Evolutionary conservation across 371 early-diverging fungal species (phyloP), one percentile per base, ranked within the genome.

Genomic region (Enteropsectra breve): DNA sequence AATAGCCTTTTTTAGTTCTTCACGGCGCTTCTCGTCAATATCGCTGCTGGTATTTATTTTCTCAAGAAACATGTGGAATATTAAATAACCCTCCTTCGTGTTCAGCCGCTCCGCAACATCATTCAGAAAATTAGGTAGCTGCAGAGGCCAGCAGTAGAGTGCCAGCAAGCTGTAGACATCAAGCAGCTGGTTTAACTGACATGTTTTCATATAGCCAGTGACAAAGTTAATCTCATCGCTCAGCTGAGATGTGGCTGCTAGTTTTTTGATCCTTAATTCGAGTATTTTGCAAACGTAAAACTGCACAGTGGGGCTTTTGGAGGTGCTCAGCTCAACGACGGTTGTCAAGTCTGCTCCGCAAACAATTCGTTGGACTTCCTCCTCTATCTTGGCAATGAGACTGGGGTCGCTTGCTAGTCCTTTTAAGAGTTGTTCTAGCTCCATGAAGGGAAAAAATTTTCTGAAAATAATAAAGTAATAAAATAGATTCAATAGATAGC

Each of bases 21-120:
- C 52, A 34, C 75, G 64, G 59, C 80, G 65, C 64, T 80, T 73
- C 29, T 77, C 74, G 33, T 70, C 73, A 6, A 80, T 77, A 28
- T 77, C 74, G 34, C 61, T 60, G 28, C 67, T 72, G 57, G 69
- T 46, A 48, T 68, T 73, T 24, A 72, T 43, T 52, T 69, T 61
- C 26, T 69, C 59, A 18, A 79, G 60, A 63, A 79, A 64, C 28
- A 37, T 54, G 4, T 68, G 57, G 2, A 79, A 56, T 8, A 76
- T 55, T 29, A 61, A 57, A 38, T 72, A 61, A 40, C 77, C 74
- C 2, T 60, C 62, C 26, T 54, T 66, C 8, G 28, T 37, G 2
- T 37, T 29, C 0, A 76, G 50, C n/a, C 72, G 48, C 18, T 55
- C 62, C 23, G 59, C 54, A 2, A 79, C 48, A 36, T 52, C 64